Percentiles rank a stretch among this genome's conserved stretches.
These are phyloP conservation scores for Fraxinus cuspidata DNA, from an alignment of 257 asterid genomes.

Conservation along the genomic window DNA sequence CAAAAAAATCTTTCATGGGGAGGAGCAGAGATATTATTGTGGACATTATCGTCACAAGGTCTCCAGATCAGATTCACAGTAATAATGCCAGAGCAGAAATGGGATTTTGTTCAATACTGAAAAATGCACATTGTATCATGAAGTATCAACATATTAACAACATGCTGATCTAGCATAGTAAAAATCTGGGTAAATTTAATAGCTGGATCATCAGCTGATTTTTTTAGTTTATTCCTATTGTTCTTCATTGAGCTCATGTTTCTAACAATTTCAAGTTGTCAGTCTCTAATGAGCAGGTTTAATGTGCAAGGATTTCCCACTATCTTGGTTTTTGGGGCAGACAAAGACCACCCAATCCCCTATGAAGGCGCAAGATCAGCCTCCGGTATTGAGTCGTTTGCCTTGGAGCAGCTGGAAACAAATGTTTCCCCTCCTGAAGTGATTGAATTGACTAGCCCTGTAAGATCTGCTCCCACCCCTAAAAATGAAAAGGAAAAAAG, in stretches of 20 bases:
- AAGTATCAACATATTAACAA: neutral
- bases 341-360: constrained; percentile 76
- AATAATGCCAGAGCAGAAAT: neutral
- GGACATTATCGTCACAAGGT: neutral
- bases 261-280: constrained; percentile 51
- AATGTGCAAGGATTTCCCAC: constrained; percentile 97
- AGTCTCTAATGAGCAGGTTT: constrained; percentile 98
- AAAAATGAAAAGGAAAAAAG: neutral
- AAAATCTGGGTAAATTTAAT: constrained; percentile 2
- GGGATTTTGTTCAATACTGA: neutral
- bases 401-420: constrained; percentile 80
- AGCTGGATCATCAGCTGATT: neutral
- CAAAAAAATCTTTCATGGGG: neutral
- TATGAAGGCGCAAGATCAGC: constrained; percentile 94
- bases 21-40: neutral
- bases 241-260: constrained; percentile 5
- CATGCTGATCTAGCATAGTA: constrained; percentile 1
- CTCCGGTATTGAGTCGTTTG: constrained; percentile 84
- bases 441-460: constrained; percentile 80
- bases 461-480: constrained; percentile 26
- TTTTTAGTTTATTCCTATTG: neutral
- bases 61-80: neutral
- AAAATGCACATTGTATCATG: neutral
- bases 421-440: constrained; percentile 95
- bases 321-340: constrained; percentile 94